These are phyloP conservation scores for Ustilaginoidea virens DNA, from an alignment of 2,329 filamentous ascomycete genomes.

Conservation along the genomic window DNA sequence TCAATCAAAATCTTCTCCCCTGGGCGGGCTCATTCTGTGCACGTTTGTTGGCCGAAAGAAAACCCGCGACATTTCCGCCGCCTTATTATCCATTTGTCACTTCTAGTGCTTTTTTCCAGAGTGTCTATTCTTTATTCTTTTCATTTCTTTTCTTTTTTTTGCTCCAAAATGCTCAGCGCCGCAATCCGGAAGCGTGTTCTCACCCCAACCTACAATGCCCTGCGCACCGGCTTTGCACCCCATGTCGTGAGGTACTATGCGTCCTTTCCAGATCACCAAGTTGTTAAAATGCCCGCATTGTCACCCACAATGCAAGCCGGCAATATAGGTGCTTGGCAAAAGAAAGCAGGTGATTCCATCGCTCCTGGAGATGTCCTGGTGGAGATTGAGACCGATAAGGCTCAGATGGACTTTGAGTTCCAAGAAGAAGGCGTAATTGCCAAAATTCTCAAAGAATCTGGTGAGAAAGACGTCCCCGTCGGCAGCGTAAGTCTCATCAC, in stretches of 20 bases:
- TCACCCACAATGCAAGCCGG: constrained; percentile 96
- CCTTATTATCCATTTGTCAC: too few relatives aligned
- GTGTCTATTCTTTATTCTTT: too few relatives aligned
- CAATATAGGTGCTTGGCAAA: constrained; percentile 96
- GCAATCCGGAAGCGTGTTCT: constrained; percentile 48
- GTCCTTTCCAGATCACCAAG: constrained; percentile 84
- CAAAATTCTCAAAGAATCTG: constrained; percentile 83
- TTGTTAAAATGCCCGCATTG: constrained; percentile 95
- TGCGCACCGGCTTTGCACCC: constrained; percentile 35
- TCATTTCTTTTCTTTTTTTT: too few relatives aligned
- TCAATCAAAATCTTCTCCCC: constrained; percentile 3
- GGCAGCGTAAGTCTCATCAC: constrained; percentile 76
- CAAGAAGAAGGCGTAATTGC: constrained; percentile 94
- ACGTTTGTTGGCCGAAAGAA: neutral
- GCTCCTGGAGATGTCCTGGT: constrained; percentile 87
- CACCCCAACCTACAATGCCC: constrained; percentile 30
- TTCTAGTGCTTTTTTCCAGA: too few relatives aligned
- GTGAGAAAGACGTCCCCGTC: constrained; percentile 85
- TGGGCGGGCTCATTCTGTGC: constrained; percentile 2
- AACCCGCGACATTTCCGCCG: too few relatives aligned
- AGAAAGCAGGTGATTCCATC: constrained; percentile 82
- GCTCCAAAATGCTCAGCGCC: constrained; percentile 41
- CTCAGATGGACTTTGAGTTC: constrained; percentile 99
- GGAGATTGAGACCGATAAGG: constrained; percentile 99
- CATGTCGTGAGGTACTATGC: constrained; percentile 51